Base-by-base conservation (phyloP, 495 filamentous ascomycete species). In the Podospora conica region DNA sequence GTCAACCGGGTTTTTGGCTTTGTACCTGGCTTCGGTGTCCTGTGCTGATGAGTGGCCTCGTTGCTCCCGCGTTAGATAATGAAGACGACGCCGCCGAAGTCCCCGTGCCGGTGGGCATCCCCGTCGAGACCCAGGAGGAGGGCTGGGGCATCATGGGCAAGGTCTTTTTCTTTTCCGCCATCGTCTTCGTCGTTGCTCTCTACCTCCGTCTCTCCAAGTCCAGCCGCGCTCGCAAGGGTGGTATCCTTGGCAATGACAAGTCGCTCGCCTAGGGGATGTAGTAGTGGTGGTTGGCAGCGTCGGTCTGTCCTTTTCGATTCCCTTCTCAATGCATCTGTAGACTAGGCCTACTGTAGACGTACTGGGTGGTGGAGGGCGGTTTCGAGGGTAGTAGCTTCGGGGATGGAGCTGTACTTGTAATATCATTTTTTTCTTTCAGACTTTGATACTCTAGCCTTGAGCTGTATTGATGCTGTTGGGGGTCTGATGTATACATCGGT, bases 101-200 rank as follows among this genome's bases (percentile, higher is more conserved):
- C 18, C 21, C 68, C 18, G 40, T 61, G 40, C 61, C 61, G 68
- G 65, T 55, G 55, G 27, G 58, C 53, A 59, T 58, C 23, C 62
- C 61, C 31, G 23, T 53, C 20, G 58, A 71, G 21, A 31, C 55
- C 27, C 25, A 58, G 25, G 70, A 66, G 18, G 75, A 73, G 2
- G 71, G 70, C 21, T 79, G 72, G 73, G 71, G 71, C 11, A 55
- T 77, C 58, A 9, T 74, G 53, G 71, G 74, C 64, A 79, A 79
- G 74, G 73, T 71, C 12, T 66, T 77, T 29, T 64, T 82, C 55
- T 78, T 83, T 58, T 70, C 72, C 58, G 68, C 78, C 40, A 71
- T 83, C 48, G 55, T 79, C 3, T 73, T 61, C 8, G 74, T 73
- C 15, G 61, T 80, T 59, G 74, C 63, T 10, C 57, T 74, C 53